Percentiles rank a stretch among this genome's conserved stretches.
Conservation (phyloP, 164 flowering plant genomes). For the Akebia trifoliata region DNA sequence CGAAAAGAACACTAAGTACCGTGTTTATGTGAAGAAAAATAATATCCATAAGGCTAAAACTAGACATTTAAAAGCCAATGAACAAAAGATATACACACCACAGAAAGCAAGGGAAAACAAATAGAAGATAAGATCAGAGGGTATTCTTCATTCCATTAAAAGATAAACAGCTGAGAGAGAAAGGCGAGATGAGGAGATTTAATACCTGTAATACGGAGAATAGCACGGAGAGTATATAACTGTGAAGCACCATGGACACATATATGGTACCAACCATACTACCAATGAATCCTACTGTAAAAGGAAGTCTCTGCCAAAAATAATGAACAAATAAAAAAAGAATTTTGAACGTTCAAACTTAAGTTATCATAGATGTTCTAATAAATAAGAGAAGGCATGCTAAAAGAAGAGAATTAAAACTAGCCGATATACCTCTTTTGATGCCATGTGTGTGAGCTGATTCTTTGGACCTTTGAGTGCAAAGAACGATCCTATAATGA, state of each 20-base stretch:
- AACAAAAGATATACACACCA: too few relatives aligned
- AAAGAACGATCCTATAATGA: conserved; percentile 81
- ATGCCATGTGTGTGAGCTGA: conserved; percentile 89
- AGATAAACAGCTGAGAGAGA: neutral
- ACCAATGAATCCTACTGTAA: conserved; percentile 72
- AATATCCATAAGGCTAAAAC: too few relatives aligned
- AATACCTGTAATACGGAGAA: conserved; percentile 85
- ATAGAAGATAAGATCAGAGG: neutral
- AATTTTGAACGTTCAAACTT: neutral
- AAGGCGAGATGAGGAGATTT: neutral
- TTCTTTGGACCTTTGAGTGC: conserved; percentile 84
- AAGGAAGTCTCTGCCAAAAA: conserved; percentile 78
- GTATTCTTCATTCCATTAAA: neutral
- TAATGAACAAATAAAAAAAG: neutral
- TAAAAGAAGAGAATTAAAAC: neutral
- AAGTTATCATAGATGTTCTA: neutral
- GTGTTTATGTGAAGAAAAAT: neutral
- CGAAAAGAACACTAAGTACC: neutral
- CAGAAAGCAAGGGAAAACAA: too few relatives aligned
- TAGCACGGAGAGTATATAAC: conserved; percentile 81
- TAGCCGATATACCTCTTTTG: conserved; percentile 62
- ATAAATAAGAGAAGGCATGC: neutral
- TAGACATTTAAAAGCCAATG: too few relatives aligned
- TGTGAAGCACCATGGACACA: conserved; percentile 96
- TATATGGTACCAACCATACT: conserved; percentile 87